Evolutionary conservation across 2,329 filamentous ascomycete genomes (phyloP).

Genomic region (Onygenales sp.): DNA sequence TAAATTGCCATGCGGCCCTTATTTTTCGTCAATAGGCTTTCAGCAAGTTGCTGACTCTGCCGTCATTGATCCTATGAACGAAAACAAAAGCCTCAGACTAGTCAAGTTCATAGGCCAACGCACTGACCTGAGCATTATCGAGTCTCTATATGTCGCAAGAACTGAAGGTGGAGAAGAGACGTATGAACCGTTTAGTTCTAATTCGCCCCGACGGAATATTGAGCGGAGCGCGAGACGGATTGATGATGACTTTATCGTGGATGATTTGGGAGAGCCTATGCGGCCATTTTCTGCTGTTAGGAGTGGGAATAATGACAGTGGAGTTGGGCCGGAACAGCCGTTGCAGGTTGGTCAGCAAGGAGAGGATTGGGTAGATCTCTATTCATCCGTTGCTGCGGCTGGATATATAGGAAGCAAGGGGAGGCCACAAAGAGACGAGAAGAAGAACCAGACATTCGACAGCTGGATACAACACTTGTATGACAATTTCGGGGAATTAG

Average conservation of each 20-base stretch:
- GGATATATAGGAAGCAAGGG: not conserved
- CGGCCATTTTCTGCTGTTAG: not conserved
- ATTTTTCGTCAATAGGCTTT: slow-evolving; percentile 25
- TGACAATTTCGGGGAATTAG: not conserved
- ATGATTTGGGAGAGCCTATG: slow-evolving; percentile 22
- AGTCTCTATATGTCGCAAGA: slow-evolving; percentile 23
- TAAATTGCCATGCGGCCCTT: slow-evolving; percentile 1
- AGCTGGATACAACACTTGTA: not conserved
- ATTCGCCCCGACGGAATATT: not conserved
- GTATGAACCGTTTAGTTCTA: not conserved
- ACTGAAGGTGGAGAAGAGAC: not conserved
- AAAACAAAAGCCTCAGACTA: slow-evolving; percentile 18
- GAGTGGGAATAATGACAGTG: not conserved
- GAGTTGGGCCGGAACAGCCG: not conserved
- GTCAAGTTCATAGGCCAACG: slow-evolving; percentile 28
- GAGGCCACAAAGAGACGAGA: not conserved
- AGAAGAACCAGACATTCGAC: not conserved
- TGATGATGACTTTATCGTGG: slow-evolving; percentile 25
- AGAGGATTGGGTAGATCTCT: slow-evolving; percentile 1
- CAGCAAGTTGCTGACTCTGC: slow-evolving; percentile 20
- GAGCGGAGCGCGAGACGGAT: slow-evolving; percentile 1
- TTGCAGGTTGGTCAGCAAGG: not conserved
- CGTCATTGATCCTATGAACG: slow-evolving; percentile 9
- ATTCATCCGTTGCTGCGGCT: not conserved
- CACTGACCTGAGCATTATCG: slow-evolving; percentile 23